Evolutionary conservation across 208 protist genomes (phyloP).

Genomic region (Leishmania major): DNA sequence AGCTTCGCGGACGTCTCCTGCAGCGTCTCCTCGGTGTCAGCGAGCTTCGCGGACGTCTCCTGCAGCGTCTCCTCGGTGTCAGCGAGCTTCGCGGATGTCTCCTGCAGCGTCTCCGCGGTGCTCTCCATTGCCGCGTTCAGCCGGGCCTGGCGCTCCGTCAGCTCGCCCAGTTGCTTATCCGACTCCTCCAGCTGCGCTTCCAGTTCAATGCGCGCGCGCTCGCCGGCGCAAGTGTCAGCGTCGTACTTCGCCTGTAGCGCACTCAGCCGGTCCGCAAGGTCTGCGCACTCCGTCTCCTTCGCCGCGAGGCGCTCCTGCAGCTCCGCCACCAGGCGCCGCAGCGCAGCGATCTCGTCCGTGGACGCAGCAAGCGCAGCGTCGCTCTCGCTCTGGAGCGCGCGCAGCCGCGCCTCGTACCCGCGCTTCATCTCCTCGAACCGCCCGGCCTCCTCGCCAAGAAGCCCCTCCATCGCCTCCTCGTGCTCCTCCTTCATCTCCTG

Average conservation of each 20-base stretch:
- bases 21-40: background rate
- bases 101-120: constrained; percentile 17
- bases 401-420: constrained; percentile 38
- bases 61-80: constrained; percentile 14
- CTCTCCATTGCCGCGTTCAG: constrained; percentile 7
- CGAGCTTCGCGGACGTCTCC: constrained; percentile 34
- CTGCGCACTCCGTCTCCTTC: constrained; percentile 35
- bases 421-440: constrained; percentile 43
- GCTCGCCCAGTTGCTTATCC: constrained; percentile 5
- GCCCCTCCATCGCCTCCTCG: constrained; percentile 65
- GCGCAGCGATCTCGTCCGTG: constrained; percentile 28
- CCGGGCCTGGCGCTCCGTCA: background rate
- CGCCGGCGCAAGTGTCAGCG: background rate
- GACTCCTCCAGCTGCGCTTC: constrained; percentile 29
- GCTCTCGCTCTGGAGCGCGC: constrained; percentile 21
- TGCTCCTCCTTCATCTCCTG: constrained; percentile 76
- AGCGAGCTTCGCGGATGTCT: constrained; percentile 29
- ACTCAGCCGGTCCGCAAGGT: constrained; percentile 18
- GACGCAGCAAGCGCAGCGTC: constrained; percentile 15
- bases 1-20: constrained; percentile 19
- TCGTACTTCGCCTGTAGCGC: constrained; percentile 12
- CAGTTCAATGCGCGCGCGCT: constrained; percentile 14
- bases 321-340: constrained; percentile 22
- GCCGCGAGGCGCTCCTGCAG: constrained; percentile 22
- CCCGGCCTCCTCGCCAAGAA: constrained; percentile 58